phyloP scores from a whole-genome alignment of 2,329 filamentous ascomycete genomes.

The Botrytis fragariae region DNA sequence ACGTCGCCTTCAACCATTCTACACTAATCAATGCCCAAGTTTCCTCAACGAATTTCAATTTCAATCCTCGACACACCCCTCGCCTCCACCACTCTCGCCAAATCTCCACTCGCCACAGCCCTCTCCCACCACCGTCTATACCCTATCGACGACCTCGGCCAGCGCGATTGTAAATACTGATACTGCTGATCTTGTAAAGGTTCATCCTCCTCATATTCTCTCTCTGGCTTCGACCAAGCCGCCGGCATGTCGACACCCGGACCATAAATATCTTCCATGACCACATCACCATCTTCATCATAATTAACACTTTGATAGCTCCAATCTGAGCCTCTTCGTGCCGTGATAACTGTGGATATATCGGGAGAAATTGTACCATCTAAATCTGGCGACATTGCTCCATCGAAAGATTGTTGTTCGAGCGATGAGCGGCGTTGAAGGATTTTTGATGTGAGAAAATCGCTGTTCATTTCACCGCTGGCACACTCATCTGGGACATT shows the following conservation, averaged over 20 bases:
- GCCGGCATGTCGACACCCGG: conserved; percentile 2
- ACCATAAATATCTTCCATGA: conserved; percentile 31
- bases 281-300: conserved; percentile 31
- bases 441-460: conserved; percentile 2
- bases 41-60: conserved; percentile 14
- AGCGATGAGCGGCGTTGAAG: background rate
- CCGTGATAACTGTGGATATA: background rate
- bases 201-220: background rate
- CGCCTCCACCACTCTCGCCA: conserved; percentile 39
- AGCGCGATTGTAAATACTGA: conserved; percentile 18
- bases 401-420: conserved; percentile 30
- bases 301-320: conserved; percentile 21
- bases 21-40: background rate
- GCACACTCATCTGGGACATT: conserved; percentile 26
- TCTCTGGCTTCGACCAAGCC: conserved; percentile 14
- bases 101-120: conserved; percentile 26
- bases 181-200: conserved; percentile 11
- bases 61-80: conserved; percentile 23
- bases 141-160: background rate
- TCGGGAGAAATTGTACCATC: conserved; percentile 23
- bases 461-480: conserved; percentile 17
- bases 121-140: conserved; percentile 5
- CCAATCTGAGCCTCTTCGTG: background rate
- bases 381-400: conserved; percentile 22
- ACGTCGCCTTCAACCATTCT: background rate